phyloP scores from a whole-genome alignment of 2,329 filamentous ascomycete genomes.

The Ophiostoma populinum region DNA sequence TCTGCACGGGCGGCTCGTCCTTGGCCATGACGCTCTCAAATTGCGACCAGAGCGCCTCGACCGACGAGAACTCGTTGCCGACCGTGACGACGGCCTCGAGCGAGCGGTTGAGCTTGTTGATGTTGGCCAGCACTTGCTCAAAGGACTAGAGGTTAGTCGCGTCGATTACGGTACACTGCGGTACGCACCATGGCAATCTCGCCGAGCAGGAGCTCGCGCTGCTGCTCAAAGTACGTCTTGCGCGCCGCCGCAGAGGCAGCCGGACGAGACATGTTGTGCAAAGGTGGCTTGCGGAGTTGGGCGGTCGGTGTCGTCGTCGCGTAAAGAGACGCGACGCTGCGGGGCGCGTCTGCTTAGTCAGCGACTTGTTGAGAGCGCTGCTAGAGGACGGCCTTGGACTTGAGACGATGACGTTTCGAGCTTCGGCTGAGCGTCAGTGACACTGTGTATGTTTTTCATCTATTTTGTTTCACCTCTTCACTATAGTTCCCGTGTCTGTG shows the following conservation, averaged over 20 bases:
- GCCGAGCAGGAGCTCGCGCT: constrained; percentile 51
- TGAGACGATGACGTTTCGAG: too few species aligned
- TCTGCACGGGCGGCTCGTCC: constrained; percentile 15
- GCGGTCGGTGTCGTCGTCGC: too few species aligned
- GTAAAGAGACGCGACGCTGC: too few species aligned
- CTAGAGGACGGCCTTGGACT: too few species aligned
- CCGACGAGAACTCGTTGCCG: constrained; percentile 92
- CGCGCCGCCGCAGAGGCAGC: constrained; percentile 22
- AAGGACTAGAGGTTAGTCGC: constrained; percentile 34
- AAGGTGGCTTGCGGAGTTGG: too few species aligned
- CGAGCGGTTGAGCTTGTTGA: constrained; percentile 87
- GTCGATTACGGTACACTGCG: too few species aligned
- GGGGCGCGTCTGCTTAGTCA: too few species aligned
- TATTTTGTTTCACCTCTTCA: too few species aligned
- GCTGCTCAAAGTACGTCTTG: constrained; percentile 57
- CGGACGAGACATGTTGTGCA: constrained; percentile 2
- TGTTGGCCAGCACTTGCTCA: constrained; percentile 84
- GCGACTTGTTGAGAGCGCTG: too few species aligned
- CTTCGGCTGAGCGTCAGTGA: too few species aligned
- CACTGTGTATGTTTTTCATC: too few species aligned
- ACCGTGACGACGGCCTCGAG: constrained; percentile 85
- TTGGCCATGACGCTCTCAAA: constrained; percentile 94
- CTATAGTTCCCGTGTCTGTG: too few species aligned
- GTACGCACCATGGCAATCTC: constrained; percentile 52
- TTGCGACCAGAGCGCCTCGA: constrained; percentile 91